Conservation (phyloP, 2,329 filamentous ascomycete genomes). For the Ascochyta rabiei region DNA sequence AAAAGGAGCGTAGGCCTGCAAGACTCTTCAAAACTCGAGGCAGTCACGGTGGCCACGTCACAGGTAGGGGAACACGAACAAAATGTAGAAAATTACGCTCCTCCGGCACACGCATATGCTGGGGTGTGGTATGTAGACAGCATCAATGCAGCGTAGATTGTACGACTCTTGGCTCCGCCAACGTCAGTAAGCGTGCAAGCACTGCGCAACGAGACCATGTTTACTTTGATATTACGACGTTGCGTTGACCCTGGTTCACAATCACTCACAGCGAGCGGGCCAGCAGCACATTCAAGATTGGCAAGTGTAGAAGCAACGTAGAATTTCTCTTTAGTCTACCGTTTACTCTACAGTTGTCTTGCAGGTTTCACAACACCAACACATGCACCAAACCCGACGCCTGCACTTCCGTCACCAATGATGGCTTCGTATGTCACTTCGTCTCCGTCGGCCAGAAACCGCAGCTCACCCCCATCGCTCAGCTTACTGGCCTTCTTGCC, state of each 20-base stretch:
- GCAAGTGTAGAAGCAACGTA: no score
- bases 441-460: constrained; percentile 53
- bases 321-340: no score
- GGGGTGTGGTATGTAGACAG: no score
- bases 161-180: no score
- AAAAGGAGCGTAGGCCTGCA: not conserved
- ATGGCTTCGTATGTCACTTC: constrained; percentile 47
- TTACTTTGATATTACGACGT: no score
- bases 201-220: no score
- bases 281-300: no score
- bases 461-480: constrained; percentile 37
- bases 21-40: not conserved
- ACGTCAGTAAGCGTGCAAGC: no score
- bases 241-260: no score
- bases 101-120: no score
- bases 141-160: no score
- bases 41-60: not conserved
- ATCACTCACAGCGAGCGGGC: no score
- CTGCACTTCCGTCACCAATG: constrained; percentile 38
- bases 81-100: not conserved
- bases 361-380: constrained; percentile 44
- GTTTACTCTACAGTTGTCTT: constrained; percentile 3
- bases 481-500: constrained; percentile 39
- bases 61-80: not conserved
- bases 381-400: constrained; percentile 52